Evolutionary conservation across 2,329 filamentous ascomycete genomes (phyloP).

Genomic region (Venturia effusa): DNA sequence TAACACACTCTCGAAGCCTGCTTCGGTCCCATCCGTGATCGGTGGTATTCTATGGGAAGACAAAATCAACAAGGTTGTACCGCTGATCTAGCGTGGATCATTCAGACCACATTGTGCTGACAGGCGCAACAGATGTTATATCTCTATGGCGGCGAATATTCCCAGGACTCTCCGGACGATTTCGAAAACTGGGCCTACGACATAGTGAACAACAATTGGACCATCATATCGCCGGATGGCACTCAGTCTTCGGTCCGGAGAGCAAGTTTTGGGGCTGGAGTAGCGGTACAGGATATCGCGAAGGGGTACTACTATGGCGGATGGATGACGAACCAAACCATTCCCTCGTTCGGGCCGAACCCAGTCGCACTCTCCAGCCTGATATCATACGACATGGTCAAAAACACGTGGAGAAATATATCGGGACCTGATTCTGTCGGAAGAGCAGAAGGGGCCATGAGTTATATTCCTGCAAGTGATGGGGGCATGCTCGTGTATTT

Average conservation of each 20-base stretch:
- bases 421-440: conserved; percentile 42
- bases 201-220: conserved; percentile 45
- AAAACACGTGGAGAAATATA: conserved; percentile 40
- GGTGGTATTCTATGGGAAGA: conserved; percentile 48
- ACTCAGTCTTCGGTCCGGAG: conserved; percentile 27
- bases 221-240: conserved; percentile 18
- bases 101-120: not conserved
- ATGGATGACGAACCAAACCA: conserved; percentile 46
- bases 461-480: conserved; percentile 50
- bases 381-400: conserved; percentile 46
- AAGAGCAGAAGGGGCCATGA: conserved; percentile 49
- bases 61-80: conserved; percentile 42
- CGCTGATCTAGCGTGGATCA: not conserved
- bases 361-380: conserved; percentile 41
- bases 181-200: conserved; percentile 49
- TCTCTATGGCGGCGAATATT: conserved; percentile 46
- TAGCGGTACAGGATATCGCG: conserved; percentile 42
- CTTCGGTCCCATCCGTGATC: conserved; percentile 41
- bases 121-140: conserved; percentile 35
- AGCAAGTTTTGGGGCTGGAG: conserved; percentile 47
- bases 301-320: conserved; percentile 53
- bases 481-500: conserved; percentile 51
- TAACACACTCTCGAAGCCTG: conserved; percentile 48
- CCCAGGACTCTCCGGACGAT: conserved; percentile 28
- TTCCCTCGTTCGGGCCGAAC: conserved; percentile 39